Conservation (phyloP, 2,329 filamentous ascomycete species). For the Neofusicoccum parvum region DNA sequence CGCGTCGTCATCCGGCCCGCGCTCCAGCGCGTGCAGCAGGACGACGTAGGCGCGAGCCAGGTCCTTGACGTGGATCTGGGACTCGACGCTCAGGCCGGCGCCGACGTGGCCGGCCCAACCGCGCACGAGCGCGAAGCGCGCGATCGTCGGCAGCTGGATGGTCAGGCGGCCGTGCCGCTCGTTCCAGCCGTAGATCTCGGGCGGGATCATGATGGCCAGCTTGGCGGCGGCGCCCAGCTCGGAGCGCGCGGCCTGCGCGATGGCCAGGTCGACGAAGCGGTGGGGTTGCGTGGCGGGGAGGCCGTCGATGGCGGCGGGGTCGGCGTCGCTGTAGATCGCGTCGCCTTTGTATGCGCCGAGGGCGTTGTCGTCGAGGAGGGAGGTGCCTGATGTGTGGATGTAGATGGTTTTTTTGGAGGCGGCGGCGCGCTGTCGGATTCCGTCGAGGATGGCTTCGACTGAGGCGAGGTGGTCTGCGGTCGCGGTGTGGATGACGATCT, state of each 20-base stretch:
- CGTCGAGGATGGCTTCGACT: slow-evolving; percentile 49
- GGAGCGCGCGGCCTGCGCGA: slow-evolving; percentile 38
- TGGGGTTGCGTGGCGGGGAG: slow-evolving; percentile 48
- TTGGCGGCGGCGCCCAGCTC: slow-evolving; percentile 45
- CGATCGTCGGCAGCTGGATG: slow-evolving; percentile 52
- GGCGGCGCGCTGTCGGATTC: slow-evolving; percentile 43
- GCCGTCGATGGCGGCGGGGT: slow-evolving; percentile 44
- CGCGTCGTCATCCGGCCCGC: slow-evolving; percentile 25
- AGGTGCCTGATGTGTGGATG: slow-evolving; percentile 53
- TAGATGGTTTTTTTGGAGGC: slow-evolving; percentile 46
- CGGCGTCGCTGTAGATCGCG: slow-evolving; percentile 48
- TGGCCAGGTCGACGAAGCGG: slow-evolving; percentile 49
- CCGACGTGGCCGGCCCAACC: slow-evolving; percentile 51
- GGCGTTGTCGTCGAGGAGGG: slow-evolving; percentile 27
- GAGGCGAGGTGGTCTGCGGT: slow-evolving; percentile 53
- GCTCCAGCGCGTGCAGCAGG: slow-evolving; percentile 45
- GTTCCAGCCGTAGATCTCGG: slow-evolving; percentile 51
- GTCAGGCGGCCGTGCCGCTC: slow-evolving; percentile 43
- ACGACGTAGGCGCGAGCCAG: slow-evolving; percentile 35
- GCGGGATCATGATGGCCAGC: slow-evolving; percentile 51
- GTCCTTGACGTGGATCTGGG: slow-evolving; percentile 52
- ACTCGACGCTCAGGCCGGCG: slow-evolving; percentile 45
- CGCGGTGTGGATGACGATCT: slow-evolving; percentile 50
- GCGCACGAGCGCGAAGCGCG: slow-evolving; percentile 52
- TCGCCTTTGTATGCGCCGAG: slow-evolving; percentile 41